These are phyloP conservation scores for Diaporthe velutina DNA, from an alignment of 2,329 filamentous ascomycete genomes.

Conservation along the genomic window DNA sequence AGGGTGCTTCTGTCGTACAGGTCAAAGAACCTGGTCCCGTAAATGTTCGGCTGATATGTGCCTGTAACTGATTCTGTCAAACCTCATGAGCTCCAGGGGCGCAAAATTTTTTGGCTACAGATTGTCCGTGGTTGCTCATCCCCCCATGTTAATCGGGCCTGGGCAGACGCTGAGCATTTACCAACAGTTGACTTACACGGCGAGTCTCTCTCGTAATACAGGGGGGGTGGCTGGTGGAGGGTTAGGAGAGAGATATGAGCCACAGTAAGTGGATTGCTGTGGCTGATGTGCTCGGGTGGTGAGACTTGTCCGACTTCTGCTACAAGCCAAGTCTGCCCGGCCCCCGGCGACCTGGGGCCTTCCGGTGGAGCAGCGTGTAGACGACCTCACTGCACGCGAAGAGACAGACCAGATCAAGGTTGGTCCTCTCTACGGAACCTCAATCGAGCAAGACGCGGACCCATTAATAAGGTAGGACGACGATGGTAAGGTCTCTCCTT, in stretches of 20 bases:
- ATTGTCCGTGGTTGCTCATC: too few relatives aligned
- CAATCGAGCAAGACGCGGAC: slow-evolving; percentile 1
- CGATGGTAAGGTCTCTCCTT: slow-evolving; percentile 14
- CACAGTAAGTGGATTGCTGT: background rate
- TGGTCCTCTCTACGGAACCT: background rate
- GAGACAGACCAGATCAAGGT: background rate
- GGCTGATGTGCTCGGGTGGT: background rate
- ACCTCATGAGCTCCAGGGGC: too few relatives aligned
- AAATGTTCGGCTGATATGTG: too few relatives aligned
- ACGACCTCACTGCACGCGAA: background rate
- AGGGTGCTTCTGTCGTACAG: too few relatives aligned
- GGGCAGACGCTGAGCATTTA: background rate
- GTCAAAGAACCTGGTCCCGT: too few relatives aligned
- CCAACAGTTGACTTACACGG: background rate
- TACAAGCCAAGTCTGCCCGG: slow-evolving; percentile 17
- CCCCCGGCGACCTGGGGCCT: background rate
- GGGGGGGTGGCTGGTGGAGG: slow-evolving; percentile 19
- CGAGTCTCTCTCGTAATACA: background rate
- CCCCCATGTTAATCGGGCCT: background rate
- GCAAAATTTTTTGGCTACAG: too few relatives aligned
- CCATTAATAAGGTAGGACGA: background rate
- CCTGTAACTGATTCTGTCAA: too few relatives aligned
- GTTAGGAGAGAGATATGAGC: background rate
- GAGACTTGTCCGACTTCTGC: slow-evolving; percentile 8
- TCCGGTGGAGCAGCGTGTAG: background rate